Evolutionary conservation across 2,329 filamentous ascomycete species (phyloP).

Genomic region (Fusarium continuum): DNA sequence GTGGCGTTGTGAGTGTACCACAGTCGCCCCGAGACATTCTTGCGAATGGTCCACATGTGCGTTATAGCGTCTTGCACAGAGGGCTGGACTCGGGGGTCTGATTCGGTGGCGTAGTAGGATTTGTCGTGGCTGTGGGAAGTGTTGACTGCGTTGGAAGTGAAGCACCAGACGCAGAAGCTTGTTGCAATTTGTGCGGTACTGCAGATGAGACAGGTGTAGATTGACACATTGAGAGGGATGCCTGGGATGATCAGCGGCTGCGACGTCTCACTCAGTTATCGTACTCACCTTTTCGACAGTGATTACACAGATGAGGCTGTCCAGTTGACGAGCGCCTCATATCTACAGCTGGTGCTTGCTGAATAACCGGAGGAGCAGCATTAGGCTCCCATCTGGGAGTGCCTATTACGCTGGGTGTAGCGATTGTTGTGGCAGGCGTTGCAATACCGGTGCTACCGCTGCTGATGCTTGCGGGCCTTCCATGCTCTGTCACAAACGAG

Average conservation of each 20-base stretch:
- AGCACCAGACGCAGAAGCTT: conserved; percentile 43
- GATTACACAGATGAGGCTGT: conserved; percentile 16
- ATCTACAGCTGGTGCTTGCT: neutral
- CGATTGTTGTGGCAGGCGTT: conserved; percentile 16
- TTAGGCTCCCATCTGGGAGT: conserved; percentile 18
- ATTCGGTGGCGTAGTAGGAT: conserved; percentile 42
- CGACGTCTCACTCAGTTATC: accelerated
- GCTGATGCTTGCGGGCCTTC: conserved; percentile 18
- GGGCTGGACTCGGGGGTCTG: conserved; percentile 35
- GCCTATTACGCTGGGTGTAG: conserved; percentile 1
- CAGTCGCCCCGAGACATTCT: conserved; percentile 40
- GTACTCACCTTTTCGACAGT: conserved; percentile 35
- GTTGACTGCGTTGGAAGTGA: conserved; percentile 37
- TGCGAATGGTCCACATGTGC: conserved; percentile 39
- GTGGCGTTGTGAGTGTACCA: conserved; percentile 44
- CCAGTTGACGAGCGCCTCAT: conserved; percentile 16
- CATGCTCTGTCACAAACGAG: conserved; percentile 2
- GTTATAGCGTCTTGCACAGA: conserved; percentile 27
- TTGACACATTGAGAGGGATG: conserved; percentile 39
- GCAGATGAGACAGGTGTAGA: conserved; percentile 44
- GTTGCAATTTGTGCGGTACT: conserved; percentile 36
- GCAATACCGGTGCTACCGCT: conserved; percentile 16
- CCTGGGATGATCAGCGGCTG: neutral
- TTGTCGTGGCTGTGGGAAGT: conserved; percentile 41
- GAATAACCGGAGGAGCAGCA: neutral